A percentile compares a stretch with the other conserved stretches of the same genome.
Conservation (phyloP, 2,329 filamentous ascomycete genomes). For the Aspergillus viridinutans region DNA sequence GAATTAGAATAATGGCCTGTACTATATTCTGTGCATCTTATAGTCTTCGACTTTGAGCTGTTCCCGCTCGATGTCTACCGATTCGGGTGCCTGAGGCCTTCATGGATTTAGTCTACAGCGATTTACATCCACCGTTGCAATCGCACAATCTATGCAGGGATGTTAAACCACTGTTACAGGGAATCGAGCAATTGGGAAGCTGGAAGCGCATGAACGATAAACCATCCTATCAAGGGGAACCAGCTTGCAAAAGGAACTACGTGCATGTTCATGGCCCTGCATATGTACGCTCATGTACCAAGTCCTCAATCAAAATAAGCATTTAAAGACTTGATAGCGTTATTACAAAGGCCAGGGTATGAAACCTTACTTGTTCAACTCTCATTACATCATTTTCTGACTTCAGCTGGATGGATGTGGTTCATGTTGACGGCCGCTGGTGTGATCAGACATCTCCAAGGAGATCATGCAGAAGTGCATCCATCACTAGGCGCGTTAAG, state of each 20-base stretch:
- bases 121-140: not conserved
- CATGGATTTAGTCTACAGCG: not conserved
- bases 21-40: not conserved
- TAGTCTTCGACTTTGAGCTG: not conserved
- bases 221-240: not conserved
- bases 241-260: not conserved
- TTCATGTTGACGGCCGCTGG: too few species aligned
- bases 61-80: not conserved
- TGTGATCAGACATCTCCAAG: too few species aligned
- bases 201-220: not conserved
- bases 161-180: not conserved
- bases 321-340: not conserved
- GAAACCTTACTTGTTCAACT: not conserved
- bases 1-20: not conserved
- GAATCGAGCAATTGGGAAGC: not conserved
- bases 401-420: not conserved
- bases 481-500: too few species aligned
- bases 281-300: not conserved
- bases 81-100: not conserved
- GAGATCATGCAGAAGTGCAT: not conserved
- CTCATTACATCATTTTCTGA: not conserved
- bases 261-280: not conserved
- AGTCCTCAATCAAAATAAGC: not conserved
- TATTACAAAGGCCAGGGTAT: too few species aligned
- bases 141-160: not conserved